phyloP scores from a whole-genome alignment of 2,329 filamentous ascomycete species.

The Pseudogymnoascus sp. region DNA sequence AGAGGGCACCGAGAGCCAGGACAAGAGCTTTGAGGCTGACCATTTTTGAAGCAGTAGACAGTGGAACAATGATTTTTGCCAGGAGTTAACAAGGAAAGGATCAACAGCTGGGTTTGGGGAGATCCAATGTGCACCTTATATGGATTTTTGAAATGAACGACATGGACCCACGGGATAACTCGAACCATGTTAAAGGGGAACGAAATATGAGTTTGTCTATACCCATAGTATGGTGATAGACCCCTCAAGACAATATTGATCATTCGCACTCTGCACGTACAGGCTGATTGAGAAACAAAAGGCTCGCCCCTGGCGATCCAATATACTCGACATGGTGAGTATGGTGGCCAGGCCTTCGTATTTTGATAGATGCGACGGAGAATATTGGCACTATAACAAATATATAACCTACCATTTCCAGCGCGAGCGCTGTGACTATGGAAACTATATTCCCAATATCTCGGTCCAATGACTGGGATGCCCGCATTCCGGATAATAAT shows the following conservation, averaged over 20 bases:
- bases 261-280: background rate
- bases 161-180: background rate
- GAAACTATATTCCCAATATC: conserved; percentile 9
- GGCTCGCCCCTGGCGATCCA: conserved; percentile 3
- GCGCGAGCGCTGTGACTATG: background rate
- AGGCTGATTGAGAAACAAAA: background rate
- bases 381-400: conserved; percentile 4
- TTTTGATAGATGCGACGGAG: background rate
- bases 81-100: background rate
- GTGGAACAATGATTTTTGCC: background rate
- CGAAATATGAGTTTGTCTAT: background rate
- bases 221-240: background rate
- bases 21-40: conserved; percentile 1
- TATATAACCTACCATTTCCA: background rate
- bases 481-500: conserved; percentile 8
- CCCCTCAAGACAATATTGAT: background rate
- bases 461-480: conserved; percentile 2
- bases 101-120: background rate
- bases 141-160: background rate
- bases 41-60: conserved; percentile 4
- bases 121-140: background rate
- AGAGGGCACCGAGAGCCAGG: background rate
- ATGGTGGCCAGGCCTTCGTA: background rate
- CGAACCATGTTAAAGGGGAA: background rate
- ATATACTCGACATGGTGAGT: background rate